phyloP scores from a whole-genome alignment of 495 filamentous ascomycete species.

The Annulohypoxylon stygium region DNA sequence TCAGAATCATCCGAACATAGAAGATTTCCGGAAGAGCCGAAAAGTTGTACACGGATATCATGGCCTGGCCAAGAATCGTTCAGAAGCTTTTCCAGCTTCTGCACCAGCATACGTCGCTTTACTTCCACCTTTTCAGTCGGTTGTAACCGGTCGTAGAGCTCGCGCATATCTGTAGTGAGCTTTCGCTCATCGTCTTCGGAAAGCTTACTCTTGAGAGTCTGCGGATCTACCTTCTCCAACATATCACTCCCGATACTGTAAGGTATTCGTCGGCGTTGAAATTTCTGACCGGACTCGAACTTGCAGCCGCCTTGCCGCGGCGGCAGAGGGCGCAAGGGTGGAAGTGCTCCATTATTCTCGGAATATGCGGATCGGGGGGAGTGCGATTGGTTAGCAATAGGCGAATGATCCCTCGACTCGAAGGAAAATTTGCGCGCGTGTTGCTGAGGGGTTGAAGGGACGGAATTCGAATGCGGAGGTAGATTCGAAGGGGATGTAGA shows the following conservation, averaged over 20 bases:
- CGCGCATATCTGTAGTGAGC: slow-evolving; percentile 82
- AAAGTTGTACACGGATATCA: slow-evolving; percentile 90
- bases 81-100: slow-evolving; percentile 87
- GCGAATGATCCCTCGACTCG: slow-evolving; percentile 88
- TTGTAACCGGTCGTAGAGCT: slow-evolving; percentile 85
- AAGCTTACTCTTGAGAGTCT: slow-evolving; percentile 73
- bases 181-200: slow-evolving; percentile 81
- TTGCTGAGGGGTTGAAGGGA: slow-evolving; percentile 95
- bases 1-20: slow-evolving; percentile 97
- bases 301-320: slow-evolving; percentile 73
- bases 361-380: slow-evolving; percentile 93
- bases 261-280: slow-evolving; percentile 78
- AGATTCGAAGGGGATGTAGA: slow-evolving; percentile 50
- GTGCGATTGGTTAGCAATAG: slow-evolving; percentile 77
- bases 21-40: slow-evolving; percentile 96
- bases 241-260: slow-evolving; percentile 86
- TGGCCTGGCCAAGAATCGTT: slow-evolving; percentile 92
- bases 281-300: slow-evolving; percentile 75
- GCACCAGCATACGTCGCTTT: slow-evolving; percentile 78
- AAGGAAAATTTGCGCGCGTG: slow-evolving; percentile 86
- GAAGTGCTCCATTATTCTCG: slow-evolving; percentile 80
- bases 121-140: slow-evolving; percentile 83
- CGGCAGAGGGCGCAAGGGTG: slow-evolving; percentile 70
- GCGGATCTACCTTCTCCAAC: slow-evolving; percentile 74
- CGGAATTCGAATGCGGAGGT: slow-evolving; percentile 80